A percentile compares a stretch with the other conserved stretches of the same genome.
These are phyloP conservation scores for Calonectria hawksworthii DNA, from an alignment of 2,329 filamentous ascomycete genomes.

Conservation along the genomic window DNA sequence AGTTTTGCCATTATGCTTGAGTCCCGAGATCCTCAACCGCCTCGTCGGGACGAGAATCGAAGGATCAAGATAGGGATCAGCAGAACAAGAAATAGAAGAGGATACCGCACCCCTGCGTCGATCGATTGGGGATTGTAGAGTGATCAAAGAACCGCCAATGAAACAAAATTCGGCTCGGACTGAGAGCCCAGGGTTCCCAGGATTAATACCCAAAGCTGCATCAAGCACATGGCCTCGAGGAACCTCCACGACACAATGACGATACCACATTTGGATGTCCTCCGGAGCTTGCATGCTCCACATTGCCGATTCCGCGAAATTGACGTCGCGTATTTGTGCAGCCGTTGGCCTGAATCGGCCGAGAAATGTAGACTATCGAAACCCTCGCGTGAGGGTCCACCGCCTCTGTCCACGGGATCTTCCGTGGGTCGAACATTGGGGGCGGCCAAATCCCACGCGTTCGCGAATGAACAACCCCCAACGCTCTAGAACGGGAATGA, in stretches of 20 bases:
- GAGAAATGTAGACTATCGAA: constrained; percentile 16
- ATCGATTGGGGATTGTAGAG: constrained; percentile 6
- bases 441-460: background rate
- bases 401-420: background rate
- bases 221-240: background rate
- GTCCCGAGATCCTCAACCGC: constrained; percentile 9
- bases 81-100: background rate
- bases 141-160: background rate
- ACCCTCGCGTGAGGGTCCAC: background rate
- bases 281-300: background rate
- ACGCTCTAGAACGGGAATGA: background rate
- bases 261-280: constrained; percentile 1
- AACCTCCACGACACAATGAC: background rate
- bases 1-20: constrained; percentile 13
- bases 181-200: background rate
- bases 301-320: background rate
- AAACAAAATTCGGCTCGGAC: background rate
- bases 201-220: background rate
- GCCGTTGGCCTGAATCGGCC: background rate
- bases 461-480: background rate
- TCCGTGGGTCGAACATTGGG: background rate
- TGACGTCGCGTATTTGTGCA: background rate
- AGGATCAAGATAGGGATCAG: background rate
- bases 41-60: background rate
- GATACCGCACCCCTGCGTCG: constrained; percentile 9